Evolutionary conservation across 257 asterid genomes (phyloP), one percentile per base, ranked within the genome.

Genomic region (Coffea canephora): DNA sequence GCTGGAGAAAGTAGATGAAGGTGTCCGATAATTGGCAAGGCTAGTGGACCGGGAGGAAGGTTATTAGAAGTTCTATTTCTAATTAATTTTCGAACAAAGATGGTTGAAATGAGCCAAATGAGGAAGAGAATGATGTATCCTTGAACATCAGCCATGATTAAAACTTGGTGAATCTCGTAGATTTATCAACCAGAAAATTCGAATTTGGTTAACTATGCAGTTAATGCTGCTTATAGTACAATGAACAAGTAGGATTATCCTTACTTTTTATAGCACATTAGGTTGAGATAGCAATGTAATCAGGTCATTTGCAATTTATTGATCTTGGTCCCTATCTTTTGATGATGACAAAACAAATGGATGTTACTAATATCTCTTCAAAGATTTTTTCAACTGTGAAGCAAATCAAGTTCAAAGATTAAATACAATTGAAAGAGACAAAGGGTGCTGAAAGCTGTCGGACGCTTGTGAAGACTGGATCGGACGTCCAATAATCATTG

Each of bases 1-100:
- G 86, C 81, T 5, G 96, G 90, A 62, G 91, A 83, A 0, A 91
- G 86, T 73, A 91, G 94, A 77, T 91, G 97, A 79, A 91, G 90
- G 73, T 92, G 96, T 64, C 94, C 96, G 6, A 92, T 87, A 69
- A 92, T 82, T 0, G 95, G 97, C 14, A 90, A 66, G 69, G 88
- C 84, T 23, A 81, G 48, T 5, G 97, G 96, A 70, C 91, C 85
- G 8, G 93, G 96, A 31, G 96, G 97, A 54, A 84, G 87, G 9
- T 7, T 74, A 23, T 7, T 74, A 23, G 8, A 76, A 73, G 41
- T 48, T 65, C 82, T 75, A 10, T 74, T 85, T 68, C 70, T 80
- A 57, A 88, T 15, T 21, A 82, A 36, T 14, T 68, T 16, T 74
- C 76, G 83, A 65, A 89, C 64, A n/a, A 87, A 55, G 54, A 89